phyloP scores from a whole-genome alignment of 2,329 filamentous ascomycete species.

The Blastomyces gilchristii region DNA sequence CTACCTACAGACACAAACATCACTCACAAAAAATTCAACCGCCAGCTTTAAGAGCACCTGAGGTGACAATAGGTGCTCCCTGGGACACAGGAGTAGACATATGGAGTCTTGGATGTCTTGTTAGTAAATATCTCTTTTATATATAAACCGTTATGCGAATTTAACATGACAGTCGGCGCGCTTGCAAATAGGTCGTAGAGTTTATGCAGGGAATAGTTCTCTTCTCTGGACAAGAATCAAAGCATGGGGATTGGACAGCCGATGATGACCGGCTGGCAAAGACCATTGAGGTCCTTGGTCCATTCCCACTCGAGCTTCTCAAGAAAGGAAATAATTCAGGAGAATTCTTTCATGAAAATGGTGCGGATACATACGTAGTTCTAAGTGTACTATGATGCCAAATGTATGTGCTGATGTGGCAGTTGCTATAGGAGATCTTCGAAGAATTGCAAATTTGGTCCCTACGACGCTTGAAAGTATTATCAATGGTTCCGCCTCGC shows the following conservation, averaged over 20 bases:
- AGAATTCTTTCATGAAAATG: constrained; percentile 18
- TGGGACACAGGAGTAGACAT: constrained; percentile 23
- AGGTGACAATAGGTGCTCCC: constrained; percentile 21
- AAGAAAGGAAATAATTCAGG: constrained; percentile 14
- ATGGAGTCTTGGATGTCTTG: constrained; percentile 24
- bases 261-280: constrained; percentile 22
- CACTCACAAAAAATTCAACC: constrained; percentile 18
- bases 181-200: constrained; percentile 16
- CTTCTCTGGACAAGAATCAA: constrained; percentile 19
- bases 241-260: constrained; percentile 19
- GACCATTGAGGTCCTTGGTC: constrained; percentile 20
- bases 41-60: constrained; percentile 17
- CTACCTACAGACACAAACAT: constrained; percentile 17
- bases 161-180: background rate
- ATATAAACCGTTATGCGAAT: background rate
- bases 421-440: constrained; percentile 16
- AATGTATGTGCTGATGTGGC: background rate
- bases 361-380: constrained; percentile 7
- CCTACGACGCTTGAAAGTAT: constrained; percentile 19
- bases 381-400: background rate
- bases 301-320: constrained; percentile 17
- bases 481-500: constrained; percentile 18
- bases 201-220: constrained; percentile 21
- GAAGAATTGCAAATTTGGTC: constrained; percentile 20
- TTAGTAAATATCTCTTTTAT: constrained; percentile 12